Conservation (phyloP, 169 alveolate genomes). For the Cystoisospora suis region DNA sequence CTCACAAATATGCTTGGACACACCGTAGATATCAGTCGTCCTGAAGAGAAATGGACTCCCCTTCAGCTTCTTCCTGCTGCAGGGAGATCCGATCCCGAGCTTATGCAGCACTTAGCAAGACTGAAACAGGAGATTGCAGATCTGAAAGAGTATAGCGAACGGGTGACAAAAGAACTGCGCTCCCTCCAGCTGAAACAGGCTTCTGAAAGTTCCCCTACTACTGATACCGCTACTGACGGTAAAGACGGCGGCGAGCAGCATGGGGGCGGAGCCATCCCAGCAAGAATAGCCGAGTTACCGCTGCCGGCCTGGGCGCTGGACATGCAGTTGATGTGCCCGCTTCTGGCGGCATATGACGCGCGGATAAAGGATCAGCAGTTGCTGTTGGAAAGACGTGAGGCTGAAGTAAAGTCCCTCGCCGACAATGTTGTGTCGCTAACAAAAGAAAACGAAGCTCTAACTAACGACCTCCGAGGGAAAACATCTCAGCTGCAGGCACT, state of each 20-base stretch:
- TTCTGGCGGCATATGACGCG: constrained; percentile 66
- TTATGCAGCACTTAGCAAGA: constrained; percentile 61
- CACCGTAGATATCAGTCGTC: constrained; percentile 5
- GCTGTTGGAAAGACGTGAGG: constrained; percentile 47
- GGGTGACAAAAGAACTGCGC: constrained; percentile 63
- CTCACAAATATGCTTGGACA: neutral
- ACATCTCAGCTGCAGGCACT: constrained; percentile 55
- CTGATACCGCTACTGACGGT: neutral
- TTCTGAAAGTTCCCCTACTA: neutral
- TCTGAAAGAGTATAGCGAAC: constrained; percentile 58
- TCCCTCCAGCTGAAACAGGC: constrained; percentile 9
- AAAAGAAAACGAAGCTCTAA: constrained; percentile 64
- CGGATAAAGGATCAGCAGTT: constrained; percentile 56
- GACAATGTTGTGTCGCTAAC: constrained; percentile 43
- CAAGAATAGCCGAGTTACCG: neutral
- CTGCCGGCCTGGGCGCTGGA: constrained; percentile 68
- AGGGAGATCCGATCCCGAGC: constrained; percentile 45
- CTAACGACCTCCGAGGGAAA: constrained; percentile 54
- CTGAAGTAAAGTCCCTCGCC: constrained; percentile 37
- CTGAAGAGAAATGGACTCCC: constrained; percentile 23
- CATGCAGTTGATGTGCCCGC: constrained; percentile 66
- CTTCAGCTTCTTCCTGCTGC: constrained; percentile 12
- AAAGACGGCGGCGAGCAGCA: neutral
- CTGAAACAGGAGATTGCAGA: constrained; percentile 60
- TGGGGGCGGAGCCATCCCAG: neutral